phyloP scores from a whole-genome alignment of 495 filamentous ascomycete species.

The Aspergillus conjunctus region DNA sequence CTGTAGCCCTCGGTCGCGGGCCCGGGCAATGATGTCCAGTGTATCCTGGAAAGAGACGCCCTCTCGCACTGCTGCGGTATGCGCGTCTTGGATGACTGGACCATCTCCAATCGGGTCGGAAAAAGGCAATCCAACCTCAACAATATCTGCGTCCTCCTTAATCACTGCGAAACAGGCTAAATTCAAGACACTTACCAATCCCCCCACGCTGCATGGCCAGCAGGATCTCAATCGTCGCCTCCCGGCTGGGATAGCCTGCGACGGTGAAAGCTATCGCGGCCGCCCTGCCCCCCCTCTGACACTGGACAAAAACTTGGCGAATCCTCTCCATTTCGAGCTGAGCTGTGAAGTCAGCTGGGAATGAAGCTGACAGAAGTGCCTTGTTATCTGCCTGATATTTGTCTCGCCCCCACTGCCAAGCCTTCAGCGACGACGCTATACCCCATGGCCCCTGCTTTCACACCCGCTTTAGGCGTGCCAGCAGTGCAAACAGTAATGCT shows the following conservation, averaged over 20 bases:
- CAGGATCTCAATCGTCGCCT: slow-evolving; percentile 73
- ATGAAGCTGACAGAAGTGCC: background rate
- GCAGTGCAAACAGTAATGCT: too few species aligned
- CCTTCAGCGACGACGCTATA: too few species aligned
- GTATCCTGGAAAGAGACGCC: slow-evolving; percentile 71
- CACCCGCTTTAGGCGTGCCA: too few species aligned
- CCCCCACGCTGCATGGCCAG: slow-evolving; percentile 86
- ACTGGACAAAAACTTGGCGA: slow-evolving; percentile 61
- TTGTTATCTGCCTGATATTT: too few species aligned
- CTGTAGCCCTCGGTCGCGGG: slow-evolving; percentile 65
- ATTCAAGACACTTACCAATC: slow-evolving; percentile 58
- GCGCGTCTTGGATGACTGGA: slow-evolving; percentile 81
- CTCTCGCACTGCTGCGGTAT: slow-evolving; percentile 74
- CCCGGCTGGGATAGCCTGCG: slow-evolving; percentile 75
- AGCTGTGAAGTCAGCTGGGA: background rate
- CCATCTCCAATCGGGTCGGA: slow-evolving; percentile 89
- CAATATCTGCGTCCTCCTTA: slow-evolving; percentile 17
- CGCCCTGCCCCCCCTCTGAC: slow-evolving; percentile 57
- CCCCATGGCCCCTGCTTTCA: too few species aligned
- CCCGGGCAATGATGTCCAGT: slow-evolving; percentile 70
- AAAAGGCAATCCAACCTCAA: slow-evolving; percentile 71
- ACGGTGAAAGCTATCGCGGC: slow-evolving; percentile 90
- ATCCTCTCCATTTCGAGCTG: background rate
- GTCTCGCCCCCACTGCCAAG: too few species aligned
- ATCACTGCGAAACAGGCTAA: background rate